These are phyloP conservation scores for Ophiosphaerella korrae DNA, from an alignment of 2,329 filamentous ascomycete species.

Conservation along the genomic window DNA sequence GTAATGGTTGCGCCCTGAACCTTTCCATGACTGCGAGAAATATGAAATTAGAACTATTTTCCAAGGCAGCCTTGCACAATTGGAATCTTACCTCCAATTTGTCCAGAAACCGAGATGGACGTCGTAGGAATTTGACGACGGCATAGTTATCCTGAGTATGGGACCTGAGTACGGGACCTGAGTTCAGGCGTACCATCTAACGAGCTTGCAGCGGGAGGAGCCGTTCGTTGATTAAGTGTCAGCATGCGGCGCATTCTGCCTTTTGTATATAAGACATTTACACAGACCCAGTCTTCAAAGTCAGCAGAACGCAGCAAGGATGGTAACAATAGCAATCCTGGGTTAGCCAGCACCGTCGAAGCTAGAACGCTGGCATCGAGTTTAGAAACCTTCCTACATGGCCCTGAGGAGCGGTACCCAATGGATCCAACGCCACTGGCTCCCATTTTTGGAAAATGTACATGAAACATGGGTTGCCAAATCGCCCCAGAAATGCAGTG, in stretches of 20 bases:
- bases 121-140: constrained; percentile 5
- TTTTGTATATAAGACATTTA: not conserved
- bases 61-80: no score
- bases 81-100: constrained; percentile 27
- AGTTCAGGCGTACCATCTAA: not conserved
- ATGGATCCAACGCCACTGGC: not conserved
- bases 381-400: no score
- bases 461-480: not conserved
- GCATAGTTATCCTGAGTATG: not conserved
- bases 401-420: not conserved
- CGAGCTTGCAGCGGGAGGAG: constrained; percentile 1
- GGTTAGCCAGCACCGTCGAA: not conserved
- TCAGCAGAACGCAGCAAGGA: not conserved
- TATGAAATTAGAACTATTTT: no score
- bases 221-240: no score
- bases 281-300: not conserved
- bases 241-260: not conserved
- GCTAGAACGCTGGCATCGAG: not conserved
- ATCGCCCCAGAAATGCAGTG: not conserved
- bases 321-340: not conserved
- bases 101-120: constrained; percentile 41
- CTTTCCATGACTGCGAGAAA: constrained; percentile 20
- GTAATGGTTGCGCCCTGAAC: constrained; percentile 43
- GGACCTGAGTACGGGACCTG: constrained; percentile 1
- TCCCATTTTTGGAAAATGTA: not conserved